A percentile compares a stretch with the other conserved stretches of the same genome.
Evolutionary conservation across 129 eudicot genomes (phyloP).

Genomic region (Flaveria trinervia): DNA sequence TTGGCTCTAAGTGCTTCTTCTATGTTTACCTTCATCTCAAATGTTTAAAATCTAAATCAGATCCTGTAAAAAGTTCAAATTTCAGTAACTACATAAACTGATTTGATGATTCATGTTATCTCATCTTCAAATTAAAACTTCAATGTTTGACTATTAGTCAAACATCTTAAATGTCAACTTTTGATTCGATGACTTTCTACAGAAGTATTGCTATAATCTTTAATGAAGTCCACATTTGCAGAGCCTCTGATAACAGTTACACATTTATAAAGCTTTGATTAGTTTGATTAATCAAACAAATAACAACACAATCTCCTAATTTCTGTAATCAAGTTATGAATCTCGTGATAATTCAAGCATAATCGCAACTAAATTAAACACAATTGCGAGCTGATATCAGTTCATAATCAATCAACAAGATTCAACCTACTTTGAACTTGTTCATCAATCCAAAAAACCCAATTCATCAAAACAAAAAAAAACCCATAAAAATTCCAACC

Average conservation of each 20-base stretch:
- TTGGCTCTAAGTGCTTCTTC: constrained; percentile 80
- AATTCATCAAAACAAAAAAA: constrained; percentile 12
- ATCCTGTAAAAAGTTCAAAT: constrained; percentile 8
- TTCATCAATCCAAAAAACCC: constrained; percentile 26
- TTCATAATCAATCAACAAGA: constrained; percentile 34
- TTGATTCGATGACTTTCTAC: too few relatives aligned
- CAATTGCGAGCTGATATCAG: not conserved
- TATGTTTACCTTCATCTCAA: constrained; percentile 58
- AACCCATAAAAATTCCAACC: not conserved
- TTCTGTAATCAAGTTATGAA: not conserved
- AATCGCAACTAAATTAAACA: constrained; percentile 8
- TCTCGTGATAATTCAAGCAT: not conserved
- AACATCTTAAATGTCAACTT: not conserved
- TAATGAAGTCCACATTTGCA: too few relatives aligned
- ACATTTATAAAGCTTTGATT: too few relatives aligned
- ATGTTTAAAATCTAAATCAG: constrained; percentile 10
- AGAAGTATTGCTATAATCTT: too few relatives aligned
- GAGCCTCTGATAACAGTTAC: too few relatives aligned
- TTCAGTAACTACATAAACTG: not conserved
- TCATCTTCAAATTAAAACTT: not conserved
- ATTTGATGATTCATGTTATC: not conserved
- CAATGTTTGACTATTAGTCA: constrained; percentile 12
- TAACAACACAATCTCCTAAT: not conserved
- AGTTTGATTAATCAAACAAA: not conserved
- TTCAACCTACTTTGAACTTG: constrained; percentile 22